These are phyloP conservation scores for Fusarium xyrophilum DNA, from an alignment of 2,329 filamentous ascomycete genomes.

Conservation along the genomic window DNA sequence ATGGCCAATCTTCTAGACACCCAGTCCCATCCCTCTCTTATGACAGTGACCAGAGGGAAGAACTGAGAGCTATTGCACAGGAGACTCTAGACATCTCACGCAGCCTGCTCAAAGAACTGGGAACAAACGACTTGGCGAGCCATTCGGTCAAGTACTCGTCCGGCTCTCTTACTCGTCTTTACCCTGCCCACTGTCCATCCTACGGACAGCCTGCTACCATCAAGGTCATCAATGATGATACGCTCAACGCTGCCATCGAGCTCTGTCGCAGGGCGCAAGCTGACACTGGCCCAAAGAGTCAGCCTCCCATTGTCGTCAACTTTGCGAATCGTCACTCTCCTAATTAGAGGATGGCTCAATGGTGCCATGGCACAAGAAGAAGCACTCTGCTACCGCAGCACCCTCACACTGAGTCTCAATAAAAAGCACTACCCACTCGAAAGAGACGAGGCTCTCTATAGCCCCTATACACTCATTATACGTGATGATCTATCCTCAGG, in stretches of 20 bases:
- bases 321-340: background rate
- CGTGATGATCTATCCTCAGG: background rate
- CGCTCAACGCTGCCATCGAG: background rate
- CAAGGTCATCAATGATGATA: background rate
- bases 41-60: background rate
- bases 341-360: rapidly evolving
- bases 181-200: background rate
- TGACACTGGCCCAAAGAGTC: background rate
- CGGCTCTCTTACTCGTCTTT: background rate
- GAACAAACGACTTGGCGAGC: background rate
- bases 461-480: background rate
- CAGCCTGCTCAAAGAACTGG: background rate
- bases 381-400: background rate
- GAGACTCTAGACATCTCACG: background rate
- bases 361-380: background rate
- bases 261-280: background rate
- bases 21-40: background rate
- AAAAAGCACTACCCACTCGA: background rate
- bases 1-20: background rate
- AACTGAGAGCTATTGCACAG: background rate
- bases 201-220: background rate
- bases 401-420: rapidly evolving
- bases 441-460: background rate
- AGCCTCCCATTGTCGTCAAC: background rate
- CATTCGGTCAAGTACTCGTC: background rate